Evolutionary conservation across 495 filamentous ascomycete genomes (phyloP).

Genomic region (Penicillium subrubescens): DNA sequence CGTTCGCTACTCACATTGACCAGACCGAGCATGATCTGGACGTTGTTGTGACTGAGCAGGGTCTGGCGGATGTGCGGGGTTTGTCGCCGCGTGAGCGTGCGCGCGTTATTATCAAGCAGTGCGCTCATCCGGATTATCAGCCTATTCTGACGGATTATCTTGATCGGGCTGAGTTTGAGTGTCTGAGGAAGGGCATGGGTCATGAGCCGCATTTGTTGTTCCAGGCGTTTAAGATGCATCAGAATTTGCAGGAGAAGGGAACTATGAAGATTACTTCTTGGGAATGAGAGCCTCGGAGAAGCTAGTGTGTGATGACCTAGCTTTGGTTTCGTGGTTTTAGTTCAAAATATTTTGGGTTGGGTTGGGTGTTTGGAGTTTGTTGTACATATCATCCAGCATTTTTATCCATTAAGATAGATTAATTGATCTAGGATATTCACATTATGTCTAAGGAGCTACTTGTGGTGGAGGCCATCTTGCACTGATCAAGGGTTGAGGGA

Average conservation of each 20-base stretch:
- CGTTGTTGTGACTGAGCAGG: conserved; percentile 84
- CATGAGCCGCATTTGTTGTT: conserved; percentile 87
- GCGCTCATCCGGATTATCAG: conserved; percentile 82
- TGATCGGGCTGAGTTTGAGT: conserved; percentile 85
- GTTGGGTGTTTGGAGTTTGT: conserved; percentile 9
- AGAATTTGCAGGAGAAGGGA: conserved; percentile 75
- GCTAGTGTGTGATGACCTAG: neutral
- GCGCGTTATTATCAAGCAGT: conserved; percentile 83
- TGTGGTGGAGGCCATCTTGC: neutral
- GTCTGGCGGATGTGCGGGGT: conserved; percentile 84
- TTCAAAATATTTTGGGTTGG: neutral
- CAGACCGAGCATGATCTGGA: conserved; percentile 93
- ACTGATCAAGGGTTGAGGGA: too few species aligned
- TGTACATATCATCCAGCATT: conserved; percentile 24
- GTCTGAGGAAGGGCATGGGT: conserved; percentile 83
- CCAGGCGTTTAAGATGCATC: conserved; percentile 88
- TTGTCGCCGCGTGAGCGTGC: conserved; percentile 80
- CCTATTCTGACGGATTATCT: conserved; percentile 85
- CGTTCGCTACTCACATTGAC: conserved; percentile 91
- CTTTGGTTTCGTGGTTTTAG: conserved; percentile 33
- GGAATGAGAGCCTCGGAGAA: conserved; percentile 33
- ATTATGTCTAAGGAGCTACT: neutral
- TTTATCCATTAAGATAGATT: neutral
- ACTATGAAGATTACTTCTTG: conserved; percentile 77
- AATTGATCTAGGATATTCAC: neutral